Conservation (phyloP, 257 asterid species). For the Ocimum tenuiflorum region DNA sequence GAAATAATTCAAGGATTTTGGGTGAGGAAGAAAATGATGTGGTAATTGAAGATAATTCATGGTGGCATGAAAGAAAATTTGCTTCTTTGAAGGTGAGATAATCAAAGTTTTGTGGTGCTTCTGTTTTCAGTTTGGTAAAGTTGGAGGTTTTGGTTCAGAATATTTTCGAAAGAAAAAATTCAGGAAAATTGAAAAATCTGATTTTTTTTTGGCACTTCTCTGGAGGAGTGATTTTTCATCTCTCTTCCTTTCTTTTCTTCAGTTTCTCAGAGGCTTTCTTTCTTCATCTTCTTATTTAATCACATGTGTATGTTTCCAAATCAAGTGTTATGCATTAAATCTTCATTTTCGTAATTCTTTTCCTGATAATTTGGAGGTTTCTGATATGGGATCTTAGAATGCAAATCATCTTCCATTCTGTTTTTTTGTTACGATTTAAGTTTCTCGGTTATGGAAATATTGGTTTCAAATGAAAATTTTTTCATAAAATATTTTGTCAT, state of each 20-base stretch:
- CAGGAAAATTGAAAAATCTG: conserved; percentile 9
- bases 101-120: conserved; percentile 21
- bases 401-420: no score
- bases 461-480: no score
- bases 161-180: not conserved
- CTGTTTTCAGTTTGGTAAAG: conserved; percentile 26
- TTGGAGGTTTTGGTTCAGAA: conserved; percentile 16
- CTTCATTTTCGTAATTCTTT: no score
- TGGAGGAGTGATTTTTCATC: not conserved
- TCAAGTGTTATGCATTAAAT: no score
- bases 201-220: not conserved
- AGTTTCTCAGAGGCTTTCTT: not conserved
- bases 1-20: conserved; percentile 14
- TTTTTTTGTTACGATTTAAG: no score
- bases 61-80: no score
- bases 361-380: no score
- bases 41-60: conserved; percentile 26
- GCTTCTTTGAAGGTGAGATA: conserved; percentile 39
- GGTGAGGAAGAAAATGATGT: conserved; percentile 19
- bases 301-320: not conserved
- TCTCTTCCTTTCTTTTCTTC: not conserved
- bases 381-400: no score
- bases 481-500: no score
- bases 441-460: no score
- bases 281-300: no score